Percentiles rank a stretch among this genome's conserved stretches.
Conservation (phyloP, 1,284 basidiomycete species). For the Schizophyllum amplum region DNA sequence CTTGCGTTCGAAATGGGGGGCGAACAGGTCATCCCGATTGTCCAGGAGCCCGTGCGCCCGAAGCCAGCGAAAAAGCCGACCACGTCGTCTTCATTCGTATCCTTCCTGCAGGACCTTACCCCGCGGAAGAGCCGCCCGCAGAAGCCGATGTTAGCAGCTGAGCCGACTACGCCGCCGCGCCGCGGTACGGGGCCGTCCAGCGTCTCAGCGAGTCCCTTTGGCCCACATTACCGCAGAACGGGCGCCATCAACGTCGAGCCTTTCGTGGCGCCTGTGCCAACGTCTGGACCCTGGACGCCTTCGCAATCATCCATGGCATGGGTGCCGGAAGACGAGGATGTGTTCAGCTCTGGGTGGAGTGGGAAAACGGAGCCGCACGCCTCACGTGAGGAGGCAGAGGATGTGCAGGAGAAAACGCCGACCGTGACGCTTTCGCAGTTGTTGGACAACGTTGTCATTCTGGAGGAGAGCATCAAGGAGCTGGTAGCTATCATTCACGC, state of each 20-base stretch:
- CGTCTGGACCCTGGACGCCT: slow-evolving; percentile 55
- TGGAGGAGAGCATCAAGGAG: slow-evolving; percentile 96
- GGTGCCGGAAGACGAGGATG: slow-evolving; percentile 56
- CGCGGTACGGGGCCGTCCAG: slow-evolving; percentile 26
- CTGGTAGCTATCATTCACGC: slow-evolving; percentile 83
- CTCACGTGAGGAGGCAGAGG: slow-evolving; percentile 23
- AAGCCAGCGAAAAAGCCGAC: slow-evolving; percentile 50
- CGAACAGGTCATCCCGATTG: slow-evolving; percentile 14
- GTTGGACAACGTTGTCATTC: slow-evolving; percentile 90
- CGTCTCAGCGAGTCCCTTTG: slow-evolving; percentile 73
- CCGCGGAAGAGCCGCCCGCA: slow-evolving; percentile 57
- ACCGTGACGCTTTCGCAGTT: slow-evolving; percentile 73
- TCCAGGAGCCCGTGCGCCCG: slow-evolving; percentile 22
- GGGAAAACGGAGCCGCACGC: slow-evolving; percentile 23
- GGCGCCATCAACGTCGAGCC: slow-evolving; percentile 67
- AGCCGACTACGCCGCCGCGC: slow-evolving; percentile 36
- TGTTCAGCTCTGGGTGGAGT: slow-evolving; percentile 57
- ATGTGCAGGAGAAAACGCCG: slow-evolving; percentile 25
- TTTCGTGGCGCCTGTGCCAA: slow-evolving; percentile 52
- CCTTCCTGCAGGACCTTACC: slow-evolving; percentile 49
- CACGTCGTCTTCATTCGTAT: slow-evolving; percentile 54
- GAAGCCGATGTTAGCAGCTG: slow-evolving; percentile 25
- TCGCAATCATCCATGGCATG: slow-evolving; percentile 37
- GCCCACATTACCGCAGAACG: slow-evolving; percentile 79
- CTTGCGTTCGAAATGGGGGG: slow-evolving; percentile 55